A percentile compares a stretch with the other conserved stretches of the same genome.
Evolutionary conservation across 495 filamentous ascomycete genomes (phyloP).

Genomic region (Aspergillus nidulans): DNA sequence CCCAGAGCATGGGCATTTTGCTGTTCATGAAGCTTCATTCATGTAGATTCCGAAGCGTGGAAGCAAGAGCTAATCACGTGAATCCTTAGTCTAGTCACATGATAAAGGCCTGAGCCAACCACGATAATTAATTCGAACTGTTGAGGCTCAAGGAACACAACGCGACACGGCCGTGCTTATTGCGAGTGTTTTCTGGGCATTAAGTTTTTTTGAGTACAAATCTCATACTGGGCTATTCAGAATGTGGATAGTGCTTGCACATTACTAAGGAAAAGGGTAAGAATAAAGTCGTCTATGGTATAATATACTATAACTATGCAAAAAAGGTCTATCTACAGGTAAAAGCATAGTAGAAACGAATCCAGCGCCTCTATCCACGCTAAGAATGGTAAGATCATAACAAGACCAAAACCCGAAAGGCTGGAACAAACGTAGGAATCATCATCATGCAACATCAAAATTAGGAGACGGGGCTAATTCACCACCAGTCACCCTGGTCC

Average conservation of each 20-base stretch:
- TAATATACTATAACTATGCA: slow-evolving; percentile 3
- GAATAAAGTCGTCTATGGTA: background rate
- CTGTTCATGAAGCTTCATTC: background rate
- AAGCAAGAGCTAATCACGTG: background rate
- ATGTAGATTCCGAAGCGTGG: background rate
- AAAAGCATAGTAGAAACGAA: slow-evolving; percentile 20
- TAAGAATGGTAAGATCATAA: slow-evolving; percentile 24
- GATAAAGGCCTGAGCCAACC: background rate
- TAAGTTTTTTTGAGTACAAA: too few relatives aligned
- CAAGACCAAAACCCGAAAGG: slow-evolving; percentile 14
- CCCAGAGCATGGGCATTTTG: slow-evolving; percentile 16
- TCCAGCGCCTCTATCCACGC: slow-evolving; percentile 43
- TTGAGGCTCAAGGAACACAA: too few relatives aligned
- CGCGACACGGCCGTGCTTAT: too few relatives aligned
- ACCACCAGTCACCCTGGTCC: slow-evolving; percentile 98
- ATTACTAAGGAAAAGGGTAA: background rate
- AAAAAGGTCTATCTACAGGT: slow-evolving; percentile 3
- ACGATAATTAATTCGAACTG: background rate
- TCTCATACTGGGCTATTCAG: too few relatives aligned
- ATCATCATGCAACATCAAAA: background rate
- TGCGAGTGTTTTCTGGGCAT: too few relatives aligned
- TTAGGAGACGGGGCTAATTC: slow-evolving; percentile 16
- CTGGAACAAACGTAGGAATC: background rate
- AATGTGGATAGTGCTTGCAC: too few relatives aligned
- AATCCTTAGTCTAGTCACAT: background rate